Evolutionary conservation across 352 stramenopile genomes (phyloP), one percentile per base, ranked within the genome.

Genomic region (Aphanomyces cochlioides): DNA sequence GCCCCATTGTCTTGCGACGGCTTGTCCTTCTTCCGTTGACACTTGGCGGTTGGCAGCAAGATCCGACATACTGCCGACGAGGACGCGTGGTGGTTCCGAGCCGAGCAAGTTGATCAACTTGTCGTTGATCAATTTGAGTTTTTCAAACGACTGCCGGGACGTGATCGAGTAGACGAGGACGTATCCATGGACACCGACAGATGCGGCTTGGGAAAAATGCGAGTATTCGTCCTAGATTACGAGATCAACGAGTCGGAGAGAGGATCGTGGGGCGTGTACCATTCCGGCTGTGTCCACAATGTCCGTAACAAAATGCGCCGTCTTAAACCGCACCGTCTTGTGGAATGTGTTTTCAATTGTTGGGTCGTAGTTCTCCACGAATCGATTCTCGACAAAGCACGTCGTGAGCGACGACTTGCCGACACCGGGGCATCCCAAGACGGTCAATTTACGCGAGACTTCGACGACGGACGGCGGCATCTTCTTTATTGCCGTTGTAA

Each of bases 251-350:
- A 53, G 3, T 15, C 40, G 40, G 8, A 19, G 59, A 47, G 45
- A n/a, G 21, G 56, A 12, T 12, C 41, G 12, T 10, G 3, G 0
- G 43, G 4, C 19, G 73, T 77, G 34, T 75, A 95, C 87, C 87
- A 98, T 98, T 66, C 95, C 95, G 12, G 95, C 95, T n/a, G 93
- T 98, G 76, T 98, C 95, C 72, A 98, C 93, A 74, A 98, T 98
- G 75, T 98, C 95, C 34, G 93, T 98, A 40, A 96, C 88, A 69
- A 98, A 98, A 78, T 98, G 91, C 21, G 96, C 95, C 74, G 97
- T 97, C n/a, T 89, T 82, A 80, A 98, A 98, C 43, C 92, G 88
- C 63, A 98, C 97, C 7, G 90, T 98, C 82, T 98, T 98, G 81
- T 97, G 90, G 73, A 97, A 96, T 37, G 92, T 98, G 77, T 96